Conservation (phyloP, 23 red algal genomes). For the Gracilaria domingensis region DNA sequence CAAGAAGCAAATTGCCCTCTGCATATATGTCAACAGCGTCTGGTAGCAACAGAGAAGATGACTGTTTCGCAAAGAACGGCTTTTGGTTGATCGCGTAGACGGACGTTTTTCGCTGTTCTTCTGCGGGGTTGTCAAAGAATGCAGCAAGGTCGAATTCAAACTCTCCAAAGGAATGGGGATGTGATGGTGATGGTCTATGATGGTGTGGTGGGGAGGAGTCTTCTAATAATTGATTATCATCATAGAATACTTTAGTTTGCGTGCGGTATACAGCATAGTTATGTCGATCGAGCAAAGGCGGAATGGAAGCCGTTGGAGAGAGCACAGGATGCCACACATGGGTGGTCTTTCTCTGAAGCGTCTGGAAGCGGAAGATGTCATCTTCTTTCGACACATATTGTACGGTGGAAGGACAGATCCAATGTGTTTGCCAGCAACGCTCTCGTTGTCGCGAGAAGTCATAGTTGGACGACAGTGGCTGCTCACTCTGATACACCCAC, state of each 20-base stretch:
- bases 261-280: slow-evolving; percentile 2
- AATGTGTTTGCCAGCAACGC: slow-evolving; percentile 23
- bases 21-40: not conserved
- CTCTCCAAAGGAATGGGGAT: not conserved
- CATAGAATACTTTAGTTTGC: slow-evolving; percentile 31
- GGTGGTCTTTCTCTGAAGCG: not conserved
- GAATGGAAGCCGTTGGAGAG: not conserved
- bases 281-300: not conserved
- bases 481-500: slow-evolving; percentile 25
- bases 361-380: not conserved
- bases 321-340: not conserved
- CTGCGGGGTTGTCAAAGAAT: slow-evolving; percentile 4
- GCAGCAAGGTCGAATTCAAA: not conserved
- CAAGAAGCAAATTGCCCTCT: slow-evolving; percentile 13
- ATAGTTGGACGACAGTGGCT: not conserved
- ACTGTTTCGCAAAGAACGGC: not conserved
- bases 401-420: slow-evolving; percentile 11
- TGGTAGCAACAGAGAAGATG: not conserved
- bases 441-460: not conserved
- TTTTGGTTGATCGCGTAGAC: not conserved
- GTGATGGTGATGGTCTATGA: not conserved
- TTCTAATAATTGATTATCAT: slow-evolving; percentile 35
- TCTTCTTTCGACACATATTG: not conserved
- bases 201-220: not conserved
- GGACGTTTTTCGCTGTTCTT: not conserved